phyloP scores from a whole-genome alignment of 495 filamentous ascomycete genomes.

The Aspergillus campestris region DNA sequence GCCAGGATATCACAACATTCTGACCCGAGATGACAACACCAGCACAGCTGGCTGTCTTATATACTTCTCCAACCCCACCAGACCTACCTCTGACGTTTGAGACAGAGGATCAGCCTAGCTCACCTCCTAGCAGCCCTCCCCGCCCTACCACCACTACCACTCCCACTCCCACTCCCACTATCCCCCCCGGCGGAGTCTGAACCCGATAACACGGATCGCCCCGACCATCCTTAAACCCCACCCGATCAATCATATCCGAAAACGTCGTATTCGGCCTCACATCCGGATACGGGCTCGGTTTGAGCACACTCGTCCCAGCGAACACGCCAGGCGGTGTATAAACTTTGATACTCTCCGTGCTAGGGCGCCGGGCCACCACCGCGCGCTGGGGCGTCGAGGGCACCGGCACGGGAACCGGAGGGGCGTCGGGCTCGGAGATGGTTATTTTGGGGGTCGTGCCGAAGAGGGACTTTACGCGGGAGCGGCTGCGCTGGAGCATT shows the following conservation, averaged over 20 bases:
- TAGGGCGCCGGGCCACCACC: conserved; percentile 24
- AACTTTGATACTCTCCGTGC: conserved; percentile 60
- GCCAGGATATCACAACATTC: too few species aligned
- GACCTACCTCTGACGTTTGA: background rate
- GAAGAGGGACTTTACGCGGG: conserved; percentile 32
- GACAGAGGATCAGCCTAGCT: background rate
- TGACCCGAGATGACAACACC: too few species aligned
- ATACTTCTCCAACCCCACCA: too few species aligned
- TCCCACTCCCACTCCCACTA: background rate
- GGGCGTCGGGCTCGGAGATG: background rate
- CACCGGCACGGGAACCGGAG: conserved; percentile 1
- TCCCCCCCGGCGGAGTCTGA: conserved; percentile 1
- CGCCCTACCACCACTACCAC: background rate
- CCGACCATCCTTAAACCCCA: conserved; percentile 34
- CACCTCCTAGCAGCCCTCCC: background rate
- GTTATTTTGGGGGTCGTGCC: conserved; percentile 5
- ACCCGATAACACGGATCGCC: conserved; percentile 30
- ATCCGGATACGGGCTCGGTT: conserved; percentile 24
- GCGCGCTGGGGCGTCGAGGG: conserved; percentile 6
- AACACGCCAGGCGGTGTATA: conserved; percentile 53
- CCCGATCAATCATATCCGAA: conserved; percentile 54
- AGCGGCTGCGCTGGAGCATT: conserved; percentile 27
- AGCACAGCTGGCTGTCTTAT: too few species aligned
- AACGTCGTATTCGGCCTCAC: conserved; percentile 51
- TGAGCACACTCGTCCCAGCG: conserved; percentile 17